These are phyloP conservation scores for Botryotinia globosa DNA, from an alignment of 2,329 filamentous ascomycete genomes.

Conservation along the genomic window DNA sequence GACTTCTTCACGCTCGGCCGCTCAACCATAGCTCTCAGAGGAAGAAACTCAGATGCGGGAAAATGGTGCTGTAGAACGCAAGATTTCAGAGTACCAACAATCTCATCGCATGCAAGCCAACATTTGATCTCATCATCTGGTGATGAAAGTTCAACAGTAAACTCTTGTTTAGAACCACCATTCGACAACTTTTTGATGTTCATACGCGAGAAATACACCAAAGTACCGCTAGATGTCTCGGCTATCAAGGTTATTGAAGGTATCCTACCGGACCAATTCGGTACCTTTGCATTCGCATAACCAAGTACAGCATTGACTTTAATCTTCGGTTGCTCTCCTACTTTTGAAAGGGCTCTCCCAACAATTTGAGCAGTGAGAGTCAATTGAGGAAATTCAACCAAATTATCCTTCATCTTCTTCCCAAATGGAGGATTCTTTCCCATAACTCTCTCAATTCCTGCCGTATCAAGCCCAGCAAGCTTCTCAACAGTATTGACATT, in stretches of 20 bases:
- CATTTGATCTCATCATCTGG: conserved; percentile 60
- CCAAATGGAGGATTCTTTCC: conserved; percentile 84
- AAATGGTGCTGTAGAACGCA: conserved; percentile 35
- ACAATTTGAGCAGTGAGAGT: conserved; percentile 43
- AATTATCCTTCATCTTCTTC: conserved; percentile 59
- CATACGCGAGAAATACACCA: conserved; percentile 65
- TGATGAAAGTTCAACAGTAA: conserved; percentile 54
- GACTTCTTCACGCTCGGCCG: not conserved
- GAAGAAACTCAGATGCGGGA: conserved; percentile 39
- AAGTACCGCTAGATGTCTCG: conserved; percentile 64
- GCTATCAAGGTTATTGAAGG: conserved; percentile 73
- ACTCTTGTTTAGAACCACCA: conserved; percentile 52
- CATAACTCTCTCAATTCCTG: conserved; percentile 72
- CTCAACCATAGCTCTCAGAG: conserved; percentile 12
- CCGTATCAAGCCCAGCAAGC: conserved; percentile 64
- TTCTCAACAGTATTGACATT: conserved; percentile 68
- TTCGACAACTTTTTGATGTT: conserved; percentile 65
- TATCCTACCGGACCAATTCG: conserved; percentile 60
- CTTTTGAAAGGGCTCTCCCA: conserved; percentile 32
- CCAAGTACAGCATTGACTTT: conserved; percentile 65
- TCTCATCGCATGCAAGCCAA: conserved; percentile 79
- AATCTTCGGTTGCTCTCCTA: conserved; percentile 50
- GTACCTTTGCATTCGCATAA: conserved; percentile 65
- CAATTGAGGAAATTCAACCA: conserved; percentile 67
- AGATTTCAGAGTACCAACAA: conserved; percentile 57